Base-by-base conservation (phyloP, 441 rosid species). In the Erodium trifolium region DNA sequence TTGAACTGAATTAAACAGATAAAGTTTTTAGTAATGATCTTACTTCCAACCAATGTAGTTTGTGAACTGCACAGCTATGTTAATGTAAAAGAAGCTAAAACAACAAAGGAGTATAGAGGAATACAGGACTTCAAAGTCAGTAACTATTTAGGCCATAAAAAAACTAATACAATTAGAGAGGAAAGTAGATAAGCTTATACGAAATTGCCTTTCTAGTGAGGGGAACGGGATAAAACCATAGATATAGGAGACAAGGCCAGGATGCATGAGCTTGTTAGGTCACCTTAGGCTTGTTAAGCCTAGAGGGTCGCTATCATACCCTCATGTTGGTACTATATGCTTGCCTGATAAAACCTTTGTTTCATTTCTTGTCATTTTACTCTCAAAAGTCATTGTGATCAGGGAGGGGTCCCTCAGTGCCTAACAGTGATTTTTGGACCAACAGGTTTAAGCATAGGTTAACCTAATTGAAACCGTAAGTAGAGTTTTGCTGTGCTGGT, bases 341-440 rank as follows among this genome's bases (percentile, higher is more conserved):
- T 55, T 16, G 18, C 62, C 62, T 53, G 62, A 55, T 55, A 14
- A 23, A 55, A 55, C 18, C 62, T 55, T 17, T 55, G 23, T 55
- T 55, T 16, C 23, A 14, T 55, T 55, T 55, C 5, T 16, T 18
- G 62, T 55, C 62, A 55, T 16, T 18, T 55, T 16, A 14, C 1
- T 14, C 62, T 18, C 18, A 16, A 55, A 55, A 55, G 62, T 18
- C 62, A 4, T 53, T 55, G 17, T 7, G 62, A 39, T 39, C 43
- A 39, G 16, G 62, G 62, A 55, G 62, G 62, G 62, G 62, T 55
- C 62, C 62, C 16, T 55, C 62, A 55, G 8, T 16, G 62, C 18
- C 16, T 16, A 16, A 55, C 10, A 55, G 62, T 14, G 59, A n/a
- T 14, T 55, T 55, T 55, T 55, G 62, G 62, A 14, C 18, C 62